These are phyloP conservation scores for Leccinum subfulvum DNA, from an alignment of 1,284 basidiomycete genomes.

Conservation along the genomic window DNA sequence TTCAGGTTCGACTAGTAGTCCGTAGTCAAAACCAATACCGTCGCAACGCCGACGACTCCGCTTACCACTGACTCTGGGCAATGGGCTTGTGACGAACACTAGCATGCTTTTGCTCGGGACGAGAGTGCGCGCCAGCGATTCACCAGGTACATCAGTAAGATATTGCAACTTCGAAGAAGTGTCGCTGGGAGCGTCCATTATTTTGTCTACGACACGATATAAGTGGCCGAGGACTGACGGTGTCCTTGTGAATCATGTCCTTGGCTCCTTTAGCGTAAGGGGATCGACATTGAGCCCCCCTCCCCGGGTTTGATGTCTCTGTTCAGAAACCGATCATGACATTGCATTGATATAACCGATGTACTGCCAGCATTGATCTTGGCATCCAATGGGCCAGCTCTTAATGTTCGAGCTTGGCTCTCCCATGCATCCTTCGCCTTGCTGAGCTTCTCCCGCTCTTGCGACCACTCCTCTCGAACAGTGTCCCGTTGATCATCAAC, in stretches of 20 bases:
- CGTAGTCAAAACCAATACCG: not conserved
- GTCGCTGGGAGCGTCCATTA: not conserved
- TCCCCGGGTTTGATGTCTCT: not conserved
- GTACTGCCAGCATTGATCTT: not conserved
- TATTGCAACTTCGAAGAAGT: not conserved
- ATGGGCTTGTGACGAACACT: not conserved
- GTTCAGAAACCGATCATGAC: not conserved
- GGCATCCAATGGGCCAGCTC: not conserved
- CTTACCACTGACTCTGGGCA: not conserved
- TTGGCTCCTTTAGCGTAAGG: too few species aligned
- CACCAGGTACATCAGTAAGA: not conserved
- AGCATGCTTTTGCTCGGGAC: not conserved
- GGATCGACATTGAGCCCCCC: not conserved
- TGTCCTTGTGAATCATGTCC: not conserved
- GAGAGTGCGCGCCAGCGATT: not conserved
- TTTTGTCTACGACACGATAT: not conserved
- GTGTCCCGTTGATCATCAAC: not conserved
- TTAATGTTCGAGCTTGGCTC: not conserved
- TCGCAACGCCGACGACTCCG: not conserved
- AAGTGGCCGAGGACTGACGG: not conserved
- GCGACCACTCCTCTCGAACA: not conserved
- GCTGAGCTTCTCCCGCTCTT: not conserved
- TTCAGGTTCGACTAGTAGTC: not conserved
- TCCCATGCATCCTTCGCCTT: not conserved
- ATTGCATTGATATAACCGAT: not conserved